phyloP scores from a whole-genome alignment of 2,329 filamentous ascomycete genomes.

The Zymoseptoria pseudotritici region DNA sequence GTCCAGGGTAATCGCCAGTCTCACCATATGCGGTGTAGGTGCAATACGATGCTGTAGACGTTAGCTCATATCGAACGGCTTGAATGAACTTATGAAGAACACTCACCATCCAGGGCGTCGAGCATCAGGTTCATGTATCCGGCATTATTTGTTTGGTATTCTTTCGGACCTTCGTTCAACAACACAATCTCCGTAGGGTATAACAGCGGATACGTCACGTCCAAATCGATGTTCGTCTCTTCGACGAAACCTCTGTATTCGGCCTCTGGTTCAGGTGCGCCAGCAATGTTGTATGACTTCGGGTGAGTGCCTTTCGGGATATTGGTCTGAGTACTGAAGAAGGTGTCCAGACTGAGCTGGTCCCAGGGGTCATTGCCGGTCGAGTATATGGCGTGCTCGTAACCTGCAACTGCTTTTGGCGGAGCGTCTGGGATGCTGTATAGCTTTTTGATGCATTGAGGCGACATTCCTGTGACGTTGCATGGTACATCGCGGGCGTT shows the following conservation, averaged over 20 bases:
- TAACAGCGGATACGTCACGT: neutral
- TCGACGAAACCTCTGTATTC: neutral
- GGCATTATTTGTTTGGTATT: neutral
- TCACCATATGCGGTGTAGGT: slow-evolving; percentile 13
- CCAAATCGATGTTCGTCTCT: neutral
- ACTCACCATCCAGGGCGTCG: neutral
- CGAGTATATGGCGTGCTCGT: neutral
- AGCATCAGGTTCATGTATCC: neutral
- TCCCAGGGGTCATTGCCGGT: neutral
- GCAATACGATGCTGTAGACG: slow-evolving; percentile 8
- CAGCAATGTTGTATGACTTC: slow-evolving; percentile 22
- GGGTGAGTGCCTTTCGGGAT: neutral
- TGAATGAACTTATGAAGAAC: neutral
- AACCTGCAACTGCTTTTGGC: slow-evolving; percentile 7
- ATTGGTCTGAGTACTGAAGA: neutral
- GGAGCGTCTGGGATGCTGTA: slow-evolving; percentile 3
- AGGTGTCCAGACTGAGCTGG: neutral
- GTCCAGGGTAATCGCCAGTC: slow-evolving; percentile 10
- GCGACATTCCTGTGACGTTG: neutral
- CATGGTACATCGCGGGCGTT: neutral
- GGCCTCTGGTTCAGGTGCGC: slow-evolving; percentile 33
- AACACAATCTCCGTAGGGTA: neutral
- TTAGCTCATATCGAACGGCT: neutral
- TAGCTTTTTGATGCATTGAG: slow-evolving; percentile 1
- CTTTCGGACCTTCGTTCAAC: neutral